Evolutionary conservation across 495 filamentous ascomycete genomes (phyloP).

Genomic region (Penicillium bovifimosum): DNA sequence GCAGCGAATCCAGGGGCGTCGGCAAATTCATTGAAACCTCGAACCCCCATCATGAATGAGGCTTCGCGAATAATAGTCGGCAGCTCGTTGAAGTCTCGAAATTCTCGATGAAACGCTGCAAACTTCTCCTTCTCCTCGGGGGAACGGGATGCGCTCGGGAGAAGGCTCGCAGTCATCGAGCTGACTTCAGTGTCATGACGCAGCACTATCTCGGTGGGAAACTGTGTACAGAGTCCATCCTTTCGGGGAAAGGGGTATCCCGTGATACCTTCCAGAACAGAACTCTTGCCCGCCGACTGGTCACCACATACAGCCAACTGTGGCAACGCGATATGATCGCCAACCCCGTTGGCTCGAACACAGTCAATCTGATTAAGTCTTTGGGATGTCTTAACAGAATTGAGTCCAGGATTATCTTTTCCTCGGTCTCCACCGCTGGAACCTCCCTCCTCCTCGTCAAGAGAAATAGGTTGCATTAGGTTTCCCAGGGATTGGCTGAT

Average conservation of each 20-base stretch:
- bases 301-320: conserved; percentile 65
- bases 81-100: conserved; percentile 27
- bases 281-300: conserved; percentile 43
- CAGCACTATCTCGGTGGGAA: conserved; percentile 30
- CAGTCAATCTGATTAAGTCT: conserved; percentile 23
- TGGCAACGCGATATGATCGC: conserved; percentile 52
- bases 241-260: conserved; percentile 35
- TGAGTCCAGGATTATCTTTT: too few relatives aligned
- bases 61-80: conserved; percentile 32
- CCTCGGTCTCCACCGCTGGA: too few relatives aligned
- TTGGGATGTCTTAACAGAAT: too few relatives aligned
- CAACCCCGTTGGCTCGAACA: conserved; percentile 49
- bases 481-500: too few relatives aligned
- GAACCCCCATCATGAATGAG: conserved; percentile 34
- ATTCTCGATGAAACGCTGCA: neutral
- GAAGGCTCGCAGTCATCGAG: too few relatives aligned
- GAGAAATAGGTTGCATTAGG: too few relatives aligned
- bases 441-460: too few relatives aligned
- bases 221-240: conserved; percentile 34
- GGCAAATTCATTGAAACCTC: conserved; percentile 1
- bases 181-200: too few relatives aligned
- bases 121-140: too few relatives aligned
- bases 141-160: too few relatives aligned
- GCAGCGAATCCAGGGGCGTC: conserved; percentile 34
- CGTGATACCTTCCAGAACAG: conserved; percentile 43